Evolutionary conservation across 2,329 filamentous ascomycete genomes (phyloP).

Genomic region (Colletotrichum sp.): DNA sequence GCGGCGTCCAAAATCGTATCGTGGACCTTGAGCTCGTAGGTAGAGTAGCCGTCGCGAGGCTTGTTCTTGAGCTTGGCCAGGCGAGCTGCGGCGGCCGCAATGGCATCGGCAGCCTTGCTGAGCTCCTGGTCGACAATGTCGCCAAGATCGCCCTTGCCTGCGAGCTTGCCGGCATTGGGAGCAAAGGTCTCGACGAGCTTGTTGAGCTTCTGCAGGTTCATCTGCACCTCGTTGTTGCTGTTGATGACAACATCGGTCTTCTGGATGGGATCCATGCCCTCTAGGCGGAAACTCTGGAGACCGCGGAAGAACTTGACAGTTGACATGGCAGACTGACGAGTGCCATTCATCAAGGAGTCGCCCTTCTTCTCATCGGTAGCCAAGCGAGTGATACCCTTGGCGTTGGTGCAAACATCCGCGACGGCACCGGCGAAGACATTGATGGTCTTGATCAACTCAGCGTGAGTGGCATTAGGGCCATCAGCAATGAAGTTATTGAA

Average conservation of each 20-base stretch:
- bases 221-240: slow-evolving; percentile 94
- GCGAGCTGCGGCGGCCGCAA: slow-evolving; percentile 88
- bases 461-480: slow-evolving; percentile 86
- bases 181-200: slow-evolving; percentile 93
- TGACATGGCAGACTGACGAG: slow-evolving; percentile 82
- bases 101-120: slow-evolving; percentile 92
- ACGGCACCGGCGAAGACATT: slow-evolving; percentile 90
- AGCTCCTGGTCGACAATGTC: slow-evolving; percentile 93
- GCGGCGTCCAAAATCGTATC: slow-evolving; percentile 94
- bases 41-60: slow-evolving; percentile 92
- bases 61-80: slow-evolving; percentile 94
- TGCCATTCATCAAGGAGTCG: slow-evolving; percentile 82
- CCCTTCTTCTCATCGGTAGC: slow-evolving; percentile 95
- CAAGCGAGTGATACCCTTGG: slow-evolving; percentile 91
- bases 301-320: slow-evolving; percentile 95
- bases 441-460: slow-evolving; percentile 91
- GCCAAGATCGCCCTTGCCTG: slow-evolving; percentile 83
- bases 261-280: slow-evolving; percentile 86
- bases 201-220: slow-evolving; percentile 90
- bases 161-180: slow-evolving; percentile 83
- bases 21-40: slow-evolving; percentile 95
- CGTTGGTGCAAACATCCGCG: slow-evolving; percentile 93
- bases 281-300: slow-evolving; percentile 90
- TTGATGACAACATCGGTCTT: slow-evolving; percentile 98
- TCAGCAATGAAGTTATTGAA: slow-evolving; percentile 99